These are phyloP conservation scores for Angophora floribunda DNA, from an alignment of 345 rosid species.

Conservation along the genomic window DNA sequence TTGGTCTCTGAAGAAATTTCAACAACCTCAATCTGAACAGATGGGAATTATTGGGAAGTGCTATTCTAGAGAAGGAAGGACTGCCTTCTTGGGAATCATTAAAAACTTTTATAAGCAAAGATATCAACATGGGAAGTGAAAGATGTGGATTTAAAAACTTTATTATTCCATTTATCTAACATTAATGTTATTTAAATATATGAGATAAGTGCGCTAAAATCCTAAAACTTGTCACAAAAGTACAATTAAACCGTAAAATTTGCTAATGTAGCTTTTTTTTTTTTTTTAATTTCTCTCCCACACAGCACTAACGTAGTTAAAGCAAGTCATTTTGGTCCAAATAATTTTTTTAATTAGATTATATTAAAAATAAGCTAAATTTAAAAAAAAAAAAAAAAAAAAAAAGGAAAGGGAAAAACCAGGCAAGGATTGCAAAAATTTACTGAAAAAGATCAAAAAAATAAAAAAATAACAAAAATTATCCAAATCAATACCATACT, in stretches of 20 bases:
- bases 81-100: not conserved
- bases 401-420: not conserved
- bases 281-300: not conserved
- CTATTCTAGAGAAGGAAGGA: not conserved
- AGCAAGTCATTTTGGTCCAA: not conserved
- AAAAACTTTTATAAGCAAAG: not conserved
- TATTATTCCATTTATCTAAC: not conserved
- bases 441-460: accelerated
- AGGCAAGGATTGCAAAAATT: not conserved
- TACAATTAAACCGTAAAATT: too few species aligned
- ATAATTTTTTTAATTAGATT: not conserved
- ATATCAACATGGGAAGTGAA: not conserved
- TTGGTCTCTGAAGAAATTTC: slow-evolving; percentile 41
- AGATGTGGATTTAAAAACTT: not conserved
- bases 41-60: not conserved
- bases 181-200: not conserved
- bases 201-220: not conserved
- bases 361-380: not conserved
- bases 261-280: not conserved
- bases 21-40: slow-evolving; percentile 46
- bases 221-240: too few species aligned
- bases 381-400: too few species aligned
- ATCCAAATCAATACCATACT: too few species aligned
- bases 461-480: too few species aligned
- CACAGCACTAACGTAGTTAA: not conserved